phyloP scores from a whole-genome alignment of 805 yeast genomes.

The Lipomyces yamadae region DNA sequence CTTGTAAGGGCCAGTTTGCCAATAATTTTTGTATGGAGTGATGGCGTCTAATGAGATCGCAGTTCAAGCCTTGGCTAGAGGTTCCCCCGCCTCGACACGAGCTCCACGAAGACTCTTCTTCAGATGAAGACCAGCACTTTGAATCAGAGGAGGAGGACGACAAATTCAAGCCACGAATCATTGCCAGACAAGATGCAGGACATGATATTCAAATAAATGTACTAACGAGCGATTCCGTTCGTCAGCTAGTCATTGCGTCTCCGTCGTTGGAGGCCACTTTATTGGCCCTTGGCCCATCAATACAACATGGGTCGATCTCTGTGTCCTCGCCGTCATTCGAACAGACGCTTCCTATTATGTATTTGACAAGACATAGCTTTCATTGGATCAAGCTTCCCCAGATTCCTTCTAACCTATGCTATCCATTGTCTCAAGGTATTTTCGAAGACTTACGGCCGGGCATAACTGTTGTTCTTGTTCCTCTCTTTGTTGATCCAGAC shows the following conservation, averaged over 20 bases:
- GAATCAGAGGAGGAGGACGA: conserved; percentile 15
- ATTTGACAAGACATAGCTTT: conserved; percentile 5
- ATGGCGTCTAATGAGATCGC: background rate
- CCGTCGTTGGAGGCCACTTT: conserved; percentile 23
- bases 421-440: conserved; percentile 27
- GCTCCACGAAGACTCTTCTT: conserved; percentile 48
- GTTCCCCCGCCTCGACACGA: conserved; percentile 51
- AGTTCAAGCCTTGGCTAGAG: conserved; percentile 55
- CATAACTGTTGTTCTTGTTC: conserved; percentile 16
- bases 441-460: conserved; percentile 26
- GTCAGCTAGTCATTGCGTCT: conserved; percentile 19
- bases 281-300: conserved; percentile 11
- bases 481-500: conserved; percentile 25
- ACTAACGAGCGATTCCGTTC: conserved; percentile 2
- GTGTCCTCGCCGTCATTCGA: background rate
- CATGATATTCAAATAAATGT: conserved; percentile 11
- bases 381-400: conserved; percentile 31
- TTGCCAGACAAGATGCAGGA: conserved; percentile 13
- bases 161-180: conserved; percentile 5
- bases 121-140: conserved; percentile 35
- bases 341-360: conserved; percentile 8
- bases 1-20: background rate
- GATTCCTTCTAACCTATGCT: conserved; percentile 21
- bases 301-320: conserved; percentile 23
- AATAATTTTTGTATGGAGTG: background rate